Evolutionary conservation across 1,139 yeast species (phyloP), one percentile per base, ranked within the genome.

Genomic region (Suhomyces guaymorum): DNA sequence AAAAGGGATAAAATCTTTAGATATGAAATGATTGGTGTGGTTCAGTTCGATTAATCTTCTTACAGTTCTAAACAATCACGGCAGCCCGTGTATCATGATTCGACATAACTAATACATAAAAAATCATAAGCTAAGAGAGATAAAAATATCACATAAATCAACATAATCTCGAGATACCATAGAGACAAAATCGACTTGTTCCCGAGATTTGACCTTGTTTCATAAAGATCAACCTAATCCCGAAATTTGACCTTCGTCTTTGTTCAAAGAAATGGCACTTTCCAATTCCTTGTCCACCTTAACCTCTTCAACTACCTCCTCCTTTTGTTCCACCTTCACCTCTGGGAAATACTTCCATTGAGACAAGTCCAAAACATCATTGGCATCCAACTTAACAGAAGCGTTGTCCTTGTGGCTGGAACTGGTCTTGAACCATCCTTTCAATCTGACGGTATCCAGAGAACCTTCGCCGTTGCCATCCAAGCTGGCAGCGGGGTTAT

Each of bases 361-460:
- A 15, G 45, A 48, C 42, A 67, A 58, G 35, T 65, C 61, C 36
- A 66, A 50, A 3, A 55, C 50, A 38, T 66, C 68, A 14, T 47
- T 47, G 11, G 52, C 42, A 26, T 47, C 46, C 31, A 51, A 41
- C 25, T 39, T 38, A 20, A 42, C 35, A 4, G 39, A 34, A 2
- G 45, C 36, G 17, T 43, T 41, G 20, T 46, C 43, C 19, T 52
- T 48, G 24, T 52, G 55, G 33, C 45, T 49, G 17, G 42, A 39
- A 38, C 48, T 52, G 3, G 58, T 55, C 44, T 60, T 64, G 46
- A 54, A 57, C 76, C 76, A 70, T 7, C 74, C 73, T 48, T 63
- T 68, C 36, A 70, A 49, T 19, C 35, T 24, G 17, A 38, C 28
- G 17, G 34, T 26, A 25, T 54, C 55, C 13, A 55, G 48, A 9